Conservation (phyloP, 805 yeast genomes). For the Metschnikowia aberdeeniae region DNA sequence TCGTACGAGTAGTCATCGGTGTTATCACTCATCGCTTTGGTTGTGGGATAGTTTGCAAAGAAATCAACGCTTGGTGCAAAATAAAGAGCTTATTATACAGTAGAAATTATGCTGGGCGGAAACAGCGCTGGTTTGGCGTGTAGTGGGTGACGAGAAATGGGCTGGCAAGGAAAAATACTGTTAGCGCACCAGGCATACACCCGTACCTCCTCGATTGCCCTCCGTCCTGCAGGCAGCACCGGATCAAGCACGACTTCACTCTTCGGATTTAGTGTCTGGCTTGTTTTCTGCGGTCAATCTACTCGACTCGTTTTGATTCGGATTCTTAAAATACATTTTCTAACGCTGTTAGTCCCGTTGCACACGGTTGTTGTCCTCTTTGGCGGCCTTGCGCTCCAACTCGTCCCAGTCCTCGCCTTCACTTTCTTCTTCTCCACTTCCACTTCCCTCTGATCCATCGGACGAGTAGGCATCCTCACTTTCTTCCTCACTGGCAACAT, state of each 20-base stretch:
- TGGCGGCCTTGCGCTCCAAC: constrained; percentile 53
- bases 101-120: too few relatives aligned
- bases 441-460: constrained; percentile 31
- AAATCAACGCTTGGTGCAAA: too few relatives aligned
- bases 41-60: background rate
- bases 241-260: too few relatives aligned
- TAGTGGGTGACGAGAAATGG: background rate
- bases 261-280: too few relatives aligned
- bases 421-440: constrained; percentile 32
- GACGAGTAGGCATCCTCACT: constrained; percentile 36
- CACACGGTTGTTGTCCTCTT: constrained; percentile 34
- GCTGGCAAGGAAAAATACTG: background rate
- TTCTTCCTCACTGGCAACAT: constrained; percentile 52
- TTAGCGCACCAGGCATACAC: background rate
- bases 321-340: background rate
- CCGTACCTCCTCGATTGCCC: background rate
- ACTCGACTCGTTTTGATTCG: too few relatives aligned
- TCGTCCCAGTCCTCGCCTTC: constrained; percentile 58
- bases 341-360: constrained; percentile 11
- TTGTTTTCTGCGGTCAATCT: too few relatives aligned
- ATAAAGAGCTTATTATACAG: too few relatives aligned
- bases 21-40: constrained; percentile 24
- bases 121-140: background rate
- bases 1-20: constrained; percentile 52
- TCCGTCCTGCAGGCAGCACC: too few relatives aligned